phyloP scores from a whole-genome alignment of 805 yeast genomes.

The Kockiozyma suomiensis region DNA sequence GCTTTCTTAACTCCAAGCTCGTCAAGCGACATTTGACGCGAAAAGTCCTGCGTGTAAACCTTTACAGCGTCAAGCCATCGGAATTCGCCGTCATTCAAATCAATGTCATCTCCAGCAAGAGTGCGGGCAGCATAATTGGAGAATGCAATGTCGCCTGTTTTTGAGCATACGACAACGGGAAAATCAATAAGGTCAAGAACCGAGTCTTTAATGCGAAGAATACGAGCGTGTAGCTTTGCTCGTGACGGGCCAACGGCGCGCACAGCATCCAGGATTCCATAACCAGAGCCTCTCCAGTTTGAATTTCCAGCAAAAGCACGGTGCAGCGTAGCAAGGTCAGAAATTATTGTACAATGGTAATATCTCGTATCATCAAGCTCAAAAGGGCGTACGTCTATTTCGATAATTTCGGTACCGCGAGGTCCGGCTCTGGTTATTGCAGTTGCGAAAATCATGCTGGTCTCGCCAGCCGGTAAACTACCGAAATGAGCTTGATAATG shows the following conservation, averaged over 20 bases:
- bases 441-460: background rate
- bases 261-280: background rate
- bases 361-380: background rate
- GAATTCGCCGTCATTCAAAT: background rate
- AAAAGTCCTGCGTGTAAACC: constrained; percentile 3
- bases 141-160: background rate
- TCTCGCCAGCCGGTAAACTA: background rate
- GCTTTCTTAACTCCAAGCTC: constrained; percentile 1
- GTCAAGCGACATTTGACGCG: background rate
- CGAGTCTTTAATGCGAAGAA: constrained; percentile 7
- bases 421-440: background rate
- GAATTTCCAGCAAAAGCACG: background rate
- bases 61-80: constrained; percentile 1
- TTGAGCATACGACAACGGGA: constrained; percentile 11
- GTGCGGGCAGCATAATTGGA: constrained; percentile 7
- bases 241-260: constrained; percentile 1
- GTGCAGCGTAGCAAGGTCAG: background rate
- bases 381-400: background rate
- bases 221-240: background rate
- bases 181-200: constrained; percentile 13
- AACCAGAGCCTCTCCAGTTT: background rate
- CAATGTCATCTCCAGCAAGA: background rate
- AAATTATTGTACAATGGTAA: background rate
- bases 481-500: background rate
- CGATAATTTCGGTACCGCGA: background rate